Percentiles rank a stretch among this genome's conserved stretches.
phyloP scores from a whole-genome alignment of 768 basidiomycete species.

The Phanerochaete carnosa region DNA sequence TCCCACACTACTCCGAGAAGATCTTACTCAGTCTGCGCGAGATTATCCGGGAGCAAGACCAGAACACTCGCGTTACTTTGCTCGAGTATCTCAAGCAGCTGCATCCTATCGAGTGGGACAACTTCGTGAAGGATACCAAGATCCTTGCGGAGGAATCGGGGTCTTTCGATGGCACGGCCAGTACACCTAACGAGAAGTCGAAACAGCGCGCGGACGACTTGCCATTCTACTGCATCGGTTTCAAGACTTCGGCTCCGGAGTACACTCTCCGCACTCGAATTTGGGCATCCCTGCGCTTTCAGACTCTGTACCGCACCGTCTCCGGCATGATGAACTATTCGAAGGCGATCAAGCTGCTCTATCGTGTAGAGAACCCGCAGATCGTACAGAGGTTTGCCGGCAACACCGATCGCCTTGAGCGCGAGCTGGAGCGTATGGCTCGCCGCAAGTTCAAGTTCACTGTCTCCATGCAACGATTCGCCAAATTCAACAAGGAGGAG shows the following conservation, averaged over 20 bases:
- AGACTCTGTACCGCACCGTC: conserved; percentile 97
- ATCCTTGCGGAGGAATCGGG: conserved; percentile 90
- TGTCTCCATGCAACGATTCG: conserved; percentile 98
- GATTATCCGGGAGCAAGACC: conserved; percentile 97
- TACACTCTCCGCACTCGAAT: conserved; percentile 98
- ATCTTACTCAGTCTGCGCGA: conserved; percentile 94
- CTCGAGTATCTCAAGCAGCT: conserved; percentile 98
- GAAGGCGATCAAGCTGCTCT: conserved; percentile 98
- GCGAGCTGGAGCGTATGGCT: conserved; percentile 95
- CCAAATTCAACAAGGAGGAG: conserved; percentile 99
- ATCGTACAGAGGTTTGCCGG: conserved; percentile 95
- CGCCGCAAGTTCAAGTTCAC: conserved; percentile 98
- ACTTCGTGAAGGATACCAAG: conserved; percentile 99
- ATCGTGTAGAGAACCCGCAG: conserved; percentile 98
- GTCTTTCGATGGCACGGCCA: conserved; percentile 49
- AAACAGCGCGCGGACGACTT: conserved; percentile 80
- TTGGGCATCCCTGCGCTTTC: conserved; percentile 97
- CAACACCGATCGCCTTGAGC: conserved; percentile 93
- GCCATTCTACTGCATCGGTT: conserved; percentile 99
- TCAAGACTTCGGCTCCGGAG: conserved; percentile 98
- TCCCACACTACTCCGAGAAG: conserved; percentile 99
- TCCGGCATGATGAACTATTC: conserved; percentile 99
- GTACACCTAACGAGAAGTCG: conserved; percentile 67
- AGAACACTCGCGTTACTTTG: conserved; percentile 93
- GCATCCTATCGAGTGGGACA: conserved; percentile 99